Percentiles rank a stretch among this genome's conserved stretches.
phyloP scores from a whole-genome alignment of 2,329 filamentous ascomycete species.

The Chaetomiaceae sp. region DNA sequence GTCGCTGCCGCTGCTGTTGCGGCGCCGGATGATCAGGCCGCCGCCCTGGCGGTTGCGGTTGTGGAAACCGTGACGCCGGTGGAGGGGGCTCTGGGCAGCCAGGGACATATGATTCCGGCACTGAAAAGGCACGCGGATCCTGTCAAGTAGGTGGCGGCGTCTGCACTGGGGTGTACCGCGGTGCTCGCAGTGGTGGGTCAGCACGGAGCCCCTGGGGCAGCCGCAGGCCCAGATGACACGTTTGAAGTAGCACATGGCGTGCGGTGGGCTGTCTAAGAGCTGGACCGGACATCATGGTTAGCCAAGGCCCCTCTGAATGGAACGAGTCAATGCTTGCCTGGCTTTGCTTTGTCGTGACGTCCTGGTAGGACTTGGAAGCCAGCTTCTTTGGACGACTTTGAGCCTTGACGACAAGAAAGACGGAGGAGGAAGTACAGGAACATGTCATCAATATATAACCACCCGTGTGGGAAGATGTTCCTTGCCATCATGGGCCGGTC shows the following conservation, averaged over 20 bases:
- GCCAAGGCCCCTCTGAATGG: too few relatives aligned
- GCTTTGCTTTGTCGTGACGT: too few relatives aligned
- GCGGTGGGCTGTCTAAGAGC: background rate
- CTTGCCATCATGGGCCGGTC: too few relatives aligned
- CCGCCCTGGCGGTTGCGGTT: background rate
- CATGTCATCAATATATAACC: too few relatives aligned
- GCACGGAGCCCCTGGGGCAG: background rate
- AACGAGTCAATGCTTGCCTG: too few relatives aligned
- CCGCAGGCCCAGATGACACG: slow-evolving; percentile 13
- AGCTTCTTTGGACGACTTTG: too few relatives aligned
- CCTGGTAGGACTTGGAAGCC: too few relatives aligned
- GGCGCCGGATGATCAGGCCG: background rate
- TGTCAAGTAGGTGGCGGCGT: slow-evolving; percentile 10
- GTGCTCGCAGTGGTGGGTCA: background rate
- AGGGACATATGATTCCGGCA: background rate
- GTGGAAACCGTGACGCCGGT: background rate
- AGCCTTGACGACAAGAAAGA: too few relatives aligned
- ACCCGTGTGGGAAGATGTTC: too few relatives aligned
- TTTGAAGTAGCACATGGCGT: slow-evolving; percentile 12
- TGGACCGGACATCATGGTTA: background rate
- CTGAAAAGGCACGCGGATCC: background rate
- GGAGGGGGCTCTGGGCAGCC: background rate
- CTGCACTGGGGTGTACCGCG: slow-evolving; percentile 2
- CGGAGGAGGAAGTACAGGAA: too few relatives aligned
- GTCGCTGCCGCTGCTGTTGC: background rate